Percentiles rank a stretch among this genome's conserved stretches.
Evolutionary conservation across 257 asterid genomes (phyloP).

Genomic region (Eucommia ulmoides): DNA sequence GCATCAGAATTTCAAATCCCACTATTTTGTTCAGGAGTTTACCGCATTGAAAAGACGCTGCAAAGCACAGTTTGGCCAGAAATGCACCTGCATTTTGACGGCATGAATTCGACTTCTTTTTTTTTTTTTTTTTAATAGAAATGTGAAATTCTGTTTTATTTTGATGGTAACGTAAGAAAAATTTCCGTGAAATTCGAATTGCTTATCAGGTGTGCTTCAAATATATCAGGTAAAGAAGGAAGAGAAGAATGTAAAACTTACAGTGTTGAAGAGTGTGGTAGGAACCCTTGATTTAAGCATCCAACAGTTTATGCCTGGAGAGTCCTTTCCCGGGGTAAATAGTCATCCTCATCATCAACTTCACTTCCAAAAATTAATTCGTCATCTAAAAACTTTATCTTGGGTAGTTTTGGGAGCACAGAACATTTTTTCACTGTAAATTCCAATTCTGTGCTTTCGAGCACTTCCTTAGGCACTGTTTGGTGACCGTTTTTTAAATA

Average conservation of each 20-base stretch:
- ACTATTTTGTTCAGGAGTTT: constrained; percentile 33
- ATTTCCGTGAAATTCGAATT: too few relatives aligned
- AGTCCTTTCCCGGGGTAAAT: constrained; percentile 47
- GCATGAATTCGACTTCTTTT: constrained; percentile 11
- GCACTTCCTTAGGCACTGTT: too few relatives aligned
- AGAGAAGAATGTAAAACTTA: constrained; percentile 16
- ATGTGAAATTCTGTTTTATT: background rate
- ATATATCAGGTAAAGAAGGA: constrained; percentile 37
- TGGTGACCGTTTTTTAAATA: too few relatives aligned
- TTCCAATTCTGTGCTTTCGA: too few relatives aligned
- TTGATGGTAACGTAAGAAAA: too few relatives aligned
- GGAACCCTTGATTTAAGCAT: constrained; percentile 68
- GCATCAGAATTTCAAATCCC: background rate
- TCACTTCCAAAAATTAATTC: background rate
- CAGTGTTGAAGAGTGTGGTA: constrained; percentile 29
- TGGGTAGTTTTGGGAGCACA: too few relatives aligned
- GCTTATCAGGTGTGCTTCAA: background rate
- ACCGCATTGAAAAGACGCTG: constrained; percentile 44
- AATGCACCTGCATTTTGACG: constrained; percentile 52
- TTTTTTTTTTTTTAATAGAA: background rate
- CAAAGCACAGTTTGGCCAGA: constrained; percentile 38
- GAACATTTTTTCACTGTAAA: too few relatives aligned
- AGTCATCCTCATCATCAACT: background rate
- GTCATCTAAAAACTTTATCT: background rate
- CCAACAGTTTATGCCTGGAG: constrained; percentile 28